Percentiles rank a stretch among this genome's conserved stretches.
Evolutionary conservation across 2,329 filamentous ascomycete genomes (phyloP).

Genomic region (Clonostachys byssicola): DNA sequence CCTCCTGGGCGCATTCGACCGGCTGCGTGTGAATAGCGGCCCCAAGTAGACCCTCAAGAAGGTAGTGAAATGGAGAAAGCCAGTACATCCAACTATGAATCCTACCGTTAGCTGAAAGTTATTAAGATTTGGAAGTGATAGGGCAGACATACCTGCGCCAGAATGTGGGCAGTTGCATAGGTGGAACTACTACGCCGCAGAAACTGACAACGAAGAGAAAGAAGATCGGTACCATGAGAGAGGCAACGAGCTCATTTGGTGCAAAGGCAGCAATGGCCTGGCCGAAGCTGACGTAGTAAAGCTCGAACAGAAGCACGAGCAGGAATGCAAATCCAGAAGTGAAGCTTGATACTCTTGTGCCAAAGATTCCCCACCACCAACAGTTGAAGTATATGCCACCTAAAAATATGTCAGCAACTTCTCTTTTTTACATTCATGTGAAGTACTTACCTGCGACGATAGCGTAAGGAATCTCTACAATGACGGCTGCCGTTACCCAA

Average conservation of each 20-base stretch:
- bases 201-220: constrained; percentile 68
- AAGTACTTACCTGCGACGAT: constrained; percentile 49
- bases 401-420: no score
- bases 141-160: constrained; percentile 38
- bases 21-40: constrained; percentile 49
- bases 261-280: constrained; percentile 64
- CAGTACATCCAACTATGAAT: constrained; percentile 53
- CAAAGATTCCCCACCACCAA: constrained; percentile 54
- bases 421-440: constrained; percentile 28
- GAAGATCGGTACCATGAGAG: constrained; percentile 62
- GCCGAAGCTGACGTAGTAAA: constrained; percentile 62
- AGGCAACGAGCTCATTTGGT: constrained; percentile 64
- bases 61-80: constrained; percentile 64
- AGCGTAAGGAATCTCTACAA: constrained; percentile 68
- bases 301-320: constrained; percentile 60
- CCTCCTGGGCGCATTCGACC: constrained; percentile 48
- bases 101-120: no score
- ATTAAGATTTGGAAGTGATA: no score
- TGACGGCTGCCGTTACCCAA: constrained; percentile 60
- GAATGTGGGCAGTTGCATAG: constrained; percentile 51
- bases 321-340: constrained; percentile 59
- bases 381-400: constrained; percentile 29
- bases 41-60: constrained; percentile 58
- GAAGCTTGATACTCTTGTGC: constrained; percentile 46
- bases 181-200: constrained; percentile 67